Conservation (phyloP, 306 rosid species). For the Malus sylvestris region DNA sequence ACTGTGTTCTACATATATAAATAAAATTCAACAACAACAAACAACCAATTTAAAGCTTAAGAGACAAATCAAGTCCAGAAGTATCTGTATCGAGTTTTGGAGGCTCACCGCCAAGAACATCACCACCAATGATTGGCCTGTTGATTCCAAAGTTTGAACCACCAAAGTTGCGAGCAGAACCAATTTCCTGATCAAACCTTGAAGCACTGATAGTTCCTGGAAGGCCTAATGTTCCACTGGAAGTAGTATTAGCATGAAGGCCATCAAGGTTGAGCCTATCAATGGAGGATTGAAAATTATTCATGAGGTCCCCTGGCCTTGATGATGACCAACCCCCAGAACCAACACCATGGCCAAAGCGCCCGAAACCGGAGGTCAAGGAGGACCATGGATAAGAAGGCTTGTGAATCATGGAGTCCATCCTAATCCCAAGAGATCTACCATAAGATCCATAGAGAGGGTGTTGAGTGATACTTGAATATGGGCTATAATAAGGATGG, state of each 20-base stretch:
- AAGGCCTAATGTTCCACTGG: slow-evolving; percentile 1
- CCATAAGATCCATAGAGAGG: slow-evolving; percentile 25
- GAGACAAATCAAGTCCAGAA: slow-evolving; percentile 42
- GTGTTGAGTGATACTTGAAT: slow-evolving; percentile 18
- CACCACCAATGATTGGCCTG: not conserved
- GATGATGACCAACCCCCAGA: not conserved
- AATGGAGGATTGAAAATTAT: not conserved
- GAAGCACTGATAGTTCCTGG: not conserved
- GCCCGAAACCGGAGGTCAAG: not conserved
- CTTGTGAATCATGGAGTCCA: slow-evolving; percentile 61
- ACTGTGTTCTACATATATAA: not conserved
- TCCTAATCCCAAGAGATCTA: slow-evolving; percentile 43
- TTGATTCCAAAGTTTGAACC: not conserved
- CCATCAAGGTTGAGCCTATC: slow-evolving; percentile 20
- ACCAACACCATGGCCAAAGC: not conserved
- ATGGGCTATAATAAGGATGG: slow-evolving; percentile 29
- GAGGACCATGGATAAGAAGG: slow-evolving; percentile 23
- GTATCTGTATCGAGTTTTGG: not conserved
- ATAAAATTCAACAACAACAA: not conserved
- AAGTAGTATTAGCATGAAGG: not conserved
- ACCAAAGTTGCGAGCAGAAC: not conserved
- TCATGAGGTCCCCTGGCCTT: not conserved
- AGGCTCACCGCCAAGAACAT: slow-evolving; percentile 1
- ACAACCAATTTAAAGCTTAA: slow-evolving; percentile 29
- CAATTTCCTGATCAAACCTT: slow-evolving; percentile 1